Conservation (phyloP, 768 basidiomycete genomes). For the Panaeolus cyanescens region DNA sequence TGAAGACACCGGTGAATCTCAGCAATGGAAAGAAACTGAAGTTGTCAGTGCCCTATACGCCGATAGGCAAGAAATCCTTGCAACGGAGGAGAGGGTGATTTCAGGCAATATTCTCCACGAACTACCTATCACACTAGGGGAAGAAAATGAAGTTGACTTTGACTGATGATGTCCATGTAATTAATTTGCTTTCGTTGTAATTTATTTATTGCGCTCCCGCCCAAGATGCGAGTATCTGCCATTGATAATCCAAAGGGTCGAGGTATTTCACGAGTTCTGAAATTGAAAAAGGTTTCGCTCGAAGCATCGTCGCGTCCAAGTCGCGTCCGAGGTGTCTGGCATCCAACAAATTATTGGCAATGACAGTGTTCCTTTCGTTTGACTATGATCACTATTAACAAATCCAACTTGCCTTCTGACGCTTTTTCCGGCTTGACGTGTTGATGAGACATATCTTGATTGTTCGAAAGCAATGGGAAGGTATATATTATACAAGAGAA, state of each 20-base stretch:
- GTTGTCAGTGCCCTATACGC: conserved; percentile 67
- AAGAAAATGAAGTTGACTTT: neutral
- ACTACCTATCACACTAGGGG: conserved; percentile 7
- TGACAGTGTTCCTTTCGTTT: no score
- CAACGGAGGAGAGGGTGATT: conserved; percentile 47
- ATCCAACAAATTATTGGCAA: no score
- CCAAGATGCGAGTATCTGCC: no score
- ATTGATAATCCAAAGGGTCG: no score
- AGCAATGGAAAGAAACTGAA: conserved; percentile 63
- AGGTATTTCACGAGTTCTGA: no score
- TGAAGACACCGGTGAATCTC: conserved; percentile 20
- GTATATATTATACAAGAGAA: conserved; percentile 1
- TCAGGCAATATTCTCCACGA: conserved; percentile 36
- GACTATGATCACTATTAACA: neutral
- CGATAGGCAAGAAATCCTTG: conserved; percentile 53
- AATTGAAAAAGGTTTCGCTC: no score
- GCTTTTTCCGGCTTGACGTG: neutral
- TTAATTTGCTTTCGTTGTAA: no score
- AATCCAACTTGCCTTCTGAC: neutral
- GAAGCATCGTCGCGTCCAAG: no score
- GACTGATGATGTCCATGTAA: no score
- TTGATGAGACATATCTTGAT: neutral
- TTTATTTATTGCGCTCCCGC: no score
- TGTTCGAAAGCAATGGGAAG: conserved; percentile 2
- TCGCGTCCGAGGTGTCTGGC: no score